Percentiles rank a stretch among this genome's conserved stretches.
Evolutionary conservation across 345 rosid genomes (phyloP).

Genomic region (Passiflora organensis): DNA sequence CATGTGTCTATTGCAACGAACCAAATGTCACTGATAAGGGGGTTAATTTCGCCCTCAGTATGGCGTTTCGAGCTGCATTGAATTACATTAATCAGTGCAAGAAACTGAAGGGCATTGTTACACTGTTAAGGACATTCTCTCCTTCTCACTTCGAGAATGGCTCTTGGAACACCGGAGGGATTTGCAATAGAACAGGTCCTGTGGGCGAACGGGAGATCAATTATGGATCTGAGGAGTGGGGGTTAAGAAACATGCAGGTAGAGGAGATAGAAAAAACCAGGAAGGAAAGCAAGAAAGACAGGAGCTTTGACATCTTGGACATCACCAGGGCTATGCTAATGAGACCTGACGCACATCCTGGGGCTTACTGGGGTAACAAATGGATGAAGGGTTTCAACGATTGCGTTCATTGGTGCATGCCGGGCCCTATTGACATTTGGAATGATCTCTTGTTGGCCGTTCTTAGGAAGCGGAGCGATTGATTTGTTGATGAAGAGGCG

Average conservation of each 20-base stretch:
- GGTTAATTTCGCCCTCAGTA: conserved; percentile 33
- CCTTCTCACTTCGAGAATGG: conserved; percentile 89
- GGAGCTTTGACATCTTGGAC: conserved; percentile 46
- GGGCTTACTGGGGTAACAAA: conserved; percentile 58
- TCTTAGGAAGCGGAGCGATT: conserved; percentile 11
- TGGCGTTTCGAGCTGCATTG: conserved; percentile 49
- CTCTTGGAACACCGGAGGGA: conserved; percentile 69
- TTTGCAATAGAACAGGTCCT: conserved; percentile 60
- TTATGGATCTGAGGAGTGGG: conserved; percentile 33
- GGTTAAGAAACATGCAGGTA: conserved; percentile 45
- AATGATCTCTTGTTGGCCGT: conserved; percentile 56
- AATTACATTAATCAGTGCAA: conserved; percentile 34
- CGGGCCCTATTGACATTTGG: conserved; percentile 81
- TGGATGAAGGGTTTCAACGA: conserved; percentile 81
- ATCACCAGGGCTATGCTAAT: conserved; percentile 62
- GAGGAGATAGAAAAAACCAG: conserved; percentile 36
- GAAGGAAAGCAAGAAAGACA: conserved; percentile 23
- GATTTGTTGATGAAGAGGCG: background rate
- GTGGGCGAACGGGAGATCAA: conserved; percentile 18
- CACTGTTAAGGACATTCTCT: conserved; percentile 69
- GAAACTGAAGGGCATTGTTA: conserved; percentile 29
- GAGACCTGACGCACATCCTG: conserved; percentile 87
- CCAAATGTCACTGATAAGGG: conserved; percentile 41
- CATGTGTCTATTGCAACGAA: conserved; percentile 62
- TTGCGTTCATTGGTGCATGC: conserved; percentile 90